Conservation (phyloP, 1,284 basidiomycete species). For the Exobasidium cylindrosporum region DNA sequence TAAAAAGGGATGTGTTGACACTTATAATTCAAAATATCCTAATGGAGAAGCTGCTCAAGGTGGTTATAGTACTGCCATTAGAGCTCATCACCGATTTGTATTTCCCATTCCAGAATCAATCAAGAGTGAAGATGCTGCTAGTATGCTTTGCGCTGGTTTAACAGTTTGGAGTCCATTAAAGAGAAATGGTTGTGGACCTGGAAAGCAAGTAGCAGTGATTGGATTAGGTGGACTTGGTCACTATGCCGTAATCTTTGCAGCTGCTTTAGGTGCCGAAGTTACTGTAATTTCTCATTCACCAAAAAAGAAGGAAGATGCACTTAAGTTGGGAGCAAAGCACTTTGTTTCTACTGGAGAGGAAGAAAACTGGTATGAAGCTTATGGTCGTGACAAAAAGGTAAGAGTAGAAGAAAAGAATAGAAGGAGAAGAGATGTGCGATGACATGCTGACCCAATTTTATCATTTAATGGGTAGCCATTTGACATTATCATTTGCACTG, state of each 20-base stretch:
- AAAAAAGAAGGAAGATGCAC: constrained; percentile 66
- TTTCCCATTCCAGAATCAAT: constrained; percentile 68
- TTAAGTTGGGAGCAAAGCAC: constrained; percentile 64
- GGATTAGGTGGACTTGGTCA: constrained; percentile 58
- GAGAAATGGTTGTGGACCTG: constrained; percentile 64
- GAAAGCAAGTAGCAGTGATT: constrained; percentile 68
- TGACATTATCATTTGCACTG: constrained; percentile 66
- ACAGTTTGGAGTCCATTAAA: constrained; percentile 68
- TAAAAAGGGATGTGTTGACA: constrained; percentile 52
- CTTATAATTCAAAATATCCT: constrained; percentile 60
- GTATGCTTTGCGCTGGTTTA: constrained; percentile 60
- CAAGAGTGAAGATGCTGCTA: constrained; percentile 61
- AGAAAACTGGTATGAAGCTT: constrained; percentile 43
- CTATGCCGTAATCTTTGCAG: constrained; percentile 63
- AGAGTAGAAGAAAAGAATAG: too few relatives aligned
- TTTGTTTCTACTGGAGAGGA: constrained; percentile 51
- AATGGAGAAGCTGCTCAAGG: constrained; percentile 62
- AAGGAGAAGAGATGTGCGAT: neutral
- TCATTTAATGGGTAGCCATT: constrained; percentile 47
- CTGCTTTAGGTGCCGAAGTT: constrained; percentile 65
- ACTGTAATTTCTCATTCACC: constrained; percentile 68
- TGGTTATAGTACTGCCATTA: constrained; percentile 68
- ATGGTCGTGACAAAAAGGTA: constrained; percentile 25
- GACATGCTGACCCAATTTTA: too few relatives aligned
- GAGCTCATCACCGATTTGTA: constrained; percentile 68